phyloP scores from a whole-genome alignment of 2,329 filamentous ascomycete genomes.

The Claviceps maximensis region DNA sequence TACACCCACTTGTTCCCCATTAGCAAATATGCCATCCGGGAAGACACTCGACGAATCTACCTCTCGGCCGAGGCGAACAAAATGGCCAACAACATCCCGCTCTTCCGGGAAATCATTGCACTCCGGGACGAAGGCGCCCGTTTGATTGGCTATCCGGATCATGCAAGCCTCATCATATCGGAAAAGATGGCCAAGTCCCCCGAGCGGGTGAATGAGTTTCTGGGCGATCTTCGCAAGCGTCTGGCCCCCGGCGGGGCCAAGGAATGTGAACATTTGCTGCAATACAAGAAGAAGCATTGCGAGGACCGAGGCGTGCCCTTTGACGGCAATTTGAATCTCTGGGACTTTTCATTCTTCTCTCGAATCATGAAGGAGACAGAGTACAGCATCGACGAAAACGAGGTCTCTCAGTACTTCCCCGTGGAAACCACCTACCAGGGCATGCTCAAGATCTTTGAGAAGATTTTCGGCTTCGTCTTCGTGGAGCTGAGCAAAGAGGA shows the following conservation, averaged over 20 bases:
- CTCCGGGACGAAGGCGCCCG: slow-evolving; percentile 68
- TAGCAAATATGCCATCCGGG: slow-evolving; percentile 61
- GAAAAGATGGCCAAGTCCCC: slow-evolving; percentile 78
- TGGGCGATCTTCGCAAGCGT: slow-evolving; percentile 54
- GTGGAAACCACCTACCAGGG: slow-evolving; percentile 57
- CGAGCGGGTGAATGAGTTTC: slow-evolving; percentile 57
- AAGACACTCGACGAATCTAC: slow-evolving; percentile 48
- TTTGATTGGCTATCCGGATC: slow-evolving; percentile 62
- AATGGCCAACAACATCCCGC: slow-evolving; percentile 56
- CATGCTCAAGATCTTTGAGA: slow-evolving; percentile 75
- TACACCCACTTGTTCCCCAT: slow-evolving; percentile 71
- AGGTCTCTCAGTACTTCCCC: slow-evolving; percentile 76
- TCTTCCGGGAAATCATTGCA: slow-evolving; percentile 63
- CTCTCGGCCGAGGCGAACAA: slow-evolving; percentile 8
- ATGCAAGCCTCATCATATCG: slow-evolving; percentile 63
- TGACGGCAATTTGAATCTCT: slow-evolving; percentile 65
- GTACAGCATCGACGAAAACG: slow-evolving; percentile 65
- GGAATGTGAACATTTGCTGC: slow-evolving; percentile 57
- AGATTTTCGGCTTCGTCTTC: slow-evolving; percentile 68
- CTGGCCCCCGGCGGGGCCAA: slow-evolving; percentile 56
- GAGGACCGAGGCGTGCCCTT: slow-evolving; percentile 43
- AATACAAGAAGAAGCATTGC: slow-evolving; percentile 59
- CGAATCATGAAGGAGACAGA: slow-evolving; percentile 69
- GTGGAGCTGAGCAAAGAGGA: slow-evolving; percentile 58
- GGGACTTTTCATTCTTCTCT: slow-evolving; percentile 73